Base-by-base conservation (phyloP, 2,329 filamentous ascomycete genomes). In the Emericellopsis atlantica region DNA sequence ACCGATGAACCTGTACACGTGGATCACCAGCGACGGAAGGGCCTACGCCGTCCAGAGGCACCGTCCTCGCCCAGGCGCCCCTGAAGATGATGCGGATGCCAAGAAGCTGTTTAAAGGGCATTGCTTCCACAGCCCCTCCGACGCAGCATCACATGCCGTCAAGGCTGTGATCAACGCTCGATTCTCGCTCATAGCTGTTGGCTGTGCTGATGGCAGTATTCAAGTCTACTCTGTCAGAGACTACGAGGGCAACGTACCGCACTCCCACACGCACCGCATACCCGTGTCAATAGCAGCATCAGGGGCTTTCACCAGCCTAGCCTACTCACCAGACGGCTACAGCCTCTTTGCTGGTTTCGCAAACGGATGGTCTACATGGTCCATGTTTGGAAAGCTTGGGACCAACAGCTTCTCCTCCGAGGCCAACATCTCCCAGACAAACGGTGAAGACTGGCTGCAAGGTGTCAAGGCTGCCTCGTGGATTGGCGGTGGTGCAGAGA, bases 341-440 rank as follows among this genome's bases (percentile, higher is more conserved):
- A 95, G 89, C 57, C 72, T 98, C 8, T 95, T 98, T 60, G 88
- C 84, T 35, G 92, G 90, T 2, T 96, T 90, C 54, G 81, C 92
- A 52, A 79, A 81, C 44, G 93, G 92, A 1, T 98, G 92, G 92
- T 83, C 85, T 5, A 90, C 81, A 37, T 98, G 90, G 90, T 96
- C 90, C 57, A 92, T 96, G 32, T 98, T 94, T 60, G 92, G 92
- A 29, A 95, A 95, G 59, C 74, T 82, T 3, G 81, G 88, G 12
- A 88, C 83, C 42, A 86, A 79, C 50, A 95, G 86, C 54, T 96
- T 96, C 56, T 70, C 73, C 6, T 70, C 76, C 11, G 84, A 94
- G 51, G 66, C 69, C 22, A 61, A 65, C 2, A 67, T 87, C 32
- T 77, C 80, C 3, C 64, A 72, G 38, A 63, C 65, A 6, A 90